Conservation (phyloP, 2,329 filamentous ascomycete genomes). For the Stemphylium lycopersici region DNA sequence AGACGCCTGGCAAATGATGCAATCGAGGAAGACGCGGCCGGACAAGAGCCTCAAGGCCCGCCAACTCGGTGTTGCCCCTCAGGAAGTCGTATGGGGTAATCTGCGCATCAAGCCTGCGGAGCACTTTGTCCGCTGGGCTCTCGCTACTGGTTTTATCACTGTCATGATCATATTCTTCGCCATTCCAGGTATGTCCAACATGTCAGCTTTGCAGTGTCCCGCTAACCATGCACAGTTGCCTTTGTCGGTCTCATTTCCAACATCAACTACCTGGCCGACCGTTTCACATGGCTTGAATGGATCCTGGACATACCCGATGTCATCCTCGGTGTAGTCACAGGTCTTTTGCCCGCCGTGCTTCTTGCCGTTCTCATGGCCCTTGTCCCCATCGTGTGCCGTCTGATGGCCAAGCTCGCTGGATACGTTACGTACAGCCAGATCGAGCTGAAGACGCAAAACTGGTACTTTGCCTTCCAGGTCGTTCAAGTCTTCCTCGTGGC, state of each 20-base stretch:
- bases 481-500: constrained; percentile 94
- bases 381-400: constrained; percentile 52
- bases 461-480: constrained; percentile 90
- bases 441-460: constrained; percentile 82
- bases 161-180: constrained; percentile 55
- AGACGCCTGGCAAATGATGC: constrained; percentile 74
- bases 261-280: constrained; percentile 51
- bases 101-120: constrained; percentile 48
- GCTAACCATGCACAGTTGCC: constrained; percentile 40
- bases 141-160: constrained; percentile 49
- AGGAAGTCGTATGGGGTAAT: constrained; percentile 57
- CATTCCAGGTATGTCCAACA: constrained; percentile 40
- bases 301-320: constrained; percentile 50
- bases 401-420: constrained; percentile 47
- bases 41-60: constrained; percentile 48
- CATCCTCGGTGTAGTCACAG: constrained; percentile 54
- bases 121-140: constrained; percentile 36
- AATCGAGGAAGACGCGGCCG: constrained; percentile 43
- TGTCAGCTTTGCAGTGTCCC: neutral
- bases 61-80: constrained; percentile 52
- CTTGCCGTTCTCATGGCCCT: constrained; percentile 54
- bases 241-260: constrained; percentile 54
- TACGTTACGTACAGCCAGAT: constrained; percentile 52
- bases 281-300: constrained; percentile 50
- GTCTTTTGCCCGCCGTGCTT: constrained; percentile 52